These are phyloP conservation scores for Tulasnella sp. DNA, from an alignment of 768 basidiomycete genomes.

Conservation along the genomic window DNA sequence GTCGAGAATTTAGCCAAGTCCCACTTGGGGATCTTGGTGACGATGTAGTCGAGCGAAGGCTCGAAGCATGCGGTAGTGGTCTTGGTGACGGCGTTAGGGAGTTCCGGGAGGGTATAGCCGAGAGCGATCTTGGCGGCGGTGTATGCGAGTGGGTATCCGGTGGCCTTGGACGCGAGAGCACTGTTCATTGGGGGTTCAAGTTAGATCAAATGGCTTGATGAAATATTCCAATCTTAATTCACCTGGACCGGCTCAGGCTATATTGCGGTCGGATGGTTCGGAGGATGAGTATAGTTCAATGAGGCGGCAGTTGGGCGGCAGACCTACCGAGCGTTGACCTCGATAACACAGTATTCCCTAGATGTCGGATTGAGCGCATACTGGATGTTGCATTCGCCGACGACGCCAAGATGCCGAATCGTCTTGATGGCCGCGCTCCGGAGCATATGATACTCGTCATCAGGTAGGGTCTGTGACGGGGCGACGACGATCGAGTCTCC, in stretches of 20 bases:
- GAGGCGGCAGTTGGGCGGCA: slow-evolving; percentile 13
- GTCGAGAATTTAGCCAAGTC: slow-evolving; percentile 91
- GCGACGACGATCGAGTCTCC: slow-evolving; percentile 99
- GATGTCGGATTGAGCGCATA: slow-evolving; percentile 92
- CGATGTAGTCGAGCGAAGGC: slow-evolving; percentile 96
- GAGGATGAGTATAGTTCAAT: neutral
- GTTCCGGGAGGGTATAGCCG: slow-evolving; percentile 92
- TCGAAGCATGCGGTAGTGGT: slow-evolving; percentile 99
- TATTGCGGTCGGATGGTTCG: too few relatives aligned
- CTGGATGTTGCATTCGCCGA: slow-evolving; percentile 96
- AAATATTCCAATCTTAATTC: slow-evolving; percentile 24
- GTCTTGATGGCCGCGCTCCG: slow-evolving; percentile 96
- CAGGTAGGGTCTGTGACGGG: slow-evolving; percentile 93
- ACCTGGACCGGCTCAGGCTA: slow-evolving; percentile 74
- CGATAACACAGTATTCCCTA: slow-evolving; percentile 95
- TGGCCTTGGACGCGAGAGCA: slow-evolving; percentile 96
- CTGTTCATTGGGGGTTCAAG: slow-evolving; percentile 29
- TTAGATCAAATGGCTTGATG: slow-evolving; percentile 10
- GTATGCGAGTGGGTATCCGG: slow-evolving; percentile 97
- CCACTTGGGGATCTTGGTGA: slow-evolving; percentile 99
- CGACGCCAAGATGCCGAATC: slow-evolving; percentile 78
- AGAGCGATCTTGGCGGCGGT: slow-evolving; percentile 98
- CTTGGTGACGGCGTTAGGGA: slow-evolving; percentile 98
- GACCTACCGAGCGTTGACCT: slow-evolving; percentile 86
- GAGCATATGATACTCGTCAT: slow-evolving; percentile 98